These are phyloP conservation scores for Begonia peltatifolia DNA, from an alignment of 306 rosid species.

Conservation along the genomic window DNA sequence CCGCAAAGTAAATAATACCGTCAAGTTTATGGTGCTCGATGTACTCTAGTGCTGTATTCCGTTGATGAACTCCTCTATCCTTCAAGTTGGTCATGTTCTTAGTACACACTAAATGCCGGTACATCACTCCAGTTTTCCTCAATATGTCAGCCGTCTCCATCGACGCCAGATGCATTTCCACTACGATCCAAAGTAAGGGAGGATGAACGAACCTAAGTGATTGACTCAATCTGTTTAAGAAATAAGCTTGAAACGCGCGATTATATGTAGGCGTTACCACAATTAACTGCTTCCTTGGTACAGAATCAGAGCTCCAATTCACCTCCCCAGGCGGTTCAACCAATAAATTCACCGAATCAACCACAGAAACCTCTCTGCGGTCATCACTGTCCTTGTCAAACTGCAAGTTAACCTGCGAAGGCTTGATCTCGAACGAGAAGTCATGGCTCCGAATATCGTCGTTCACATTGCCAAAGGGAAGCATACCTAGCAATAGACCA, in stretches of 20 bases:
- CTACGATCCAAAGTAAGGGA: slow-evolving; percentile 85
- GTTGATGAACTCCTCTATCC: slow-evolving; percentile 91
- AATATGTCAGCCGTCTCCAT: slow-evolving; percentile 79
- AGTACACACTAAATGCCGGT: slow-evolving; percentile 71
- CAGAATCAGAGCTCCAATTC: slow-evolving; percentile 17
- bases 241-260: slow-evolving; percentile 60
- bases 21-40: slow-evolving; percentile 74
- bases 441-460: slow-evolving; percentile 30
- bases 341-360: slow-evolving; percentile 21
- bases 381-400: slow-evolving; percentile 8
- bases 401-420: slow-evolving; percentile 32
- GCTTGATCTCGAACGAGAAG: slow-evolving; percentile 46
- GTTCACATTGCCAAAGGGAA: slow-evolving; percentile 50
- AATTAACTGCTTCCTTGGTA: slow-evolving; percentile 67
- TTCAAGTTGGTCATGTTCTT: slow-evolving; percentile 49
- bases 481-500: slow-evolving; percentile 63
- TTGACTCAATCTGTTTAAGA: slow-evolving; percentile 65
- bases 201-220: slow-evolving; percentile 63
- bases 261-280: slow-evolving; percentile 79
- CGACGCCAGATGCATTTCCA: slow-evolving; percentile 67
- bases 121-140: slow-evolving; percentile 91
- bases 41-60: slow-evolving; percentile 91
- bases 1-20: slow-evolving; percentile 90
- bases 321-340: slow-evolving; percentile 8
- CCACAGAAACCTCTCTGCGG: slow-evolving; percentile 7